Conservation (phyloP, 2,329 filamentous ascomycete species). For the Tolypocladium sp. region DNA sequence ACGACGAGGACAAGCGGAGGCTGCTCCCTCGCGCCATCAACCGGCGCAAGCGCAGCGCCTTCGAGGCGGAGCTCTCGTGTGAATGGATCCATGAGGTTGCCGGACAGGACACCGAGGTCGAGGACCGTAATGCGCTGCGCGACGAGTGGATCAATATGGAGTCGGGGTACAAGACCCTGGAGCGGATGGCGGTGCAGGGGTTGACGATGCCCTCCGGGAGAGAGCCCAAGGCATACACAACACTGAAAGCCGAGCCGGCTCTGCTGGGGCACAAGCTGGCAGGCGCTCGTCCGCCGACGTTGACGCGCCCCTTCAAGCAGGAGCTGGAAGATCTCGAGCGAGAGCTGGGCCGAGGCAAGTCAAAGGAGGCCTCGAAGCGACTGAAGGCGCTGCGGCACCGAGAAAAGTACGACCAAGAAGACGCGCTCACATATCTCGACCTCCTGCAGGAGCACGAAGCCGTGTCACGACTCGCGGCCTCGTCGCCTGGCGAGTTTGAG, state of each 20-base stretch:
- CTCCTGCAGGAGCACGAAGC: constrained; percentile 24
- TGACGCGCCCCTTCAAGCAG: constrained; percentile 30
- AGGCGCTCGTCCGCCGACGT: constrained; percentile 14
- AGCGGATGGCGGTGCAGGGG: constrained; percentile 36
- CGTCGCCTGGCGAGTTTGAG: constrained; percentile 14
- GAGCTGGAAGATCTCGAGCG: constrained; percentile 31
- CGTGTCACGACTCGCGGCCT: constrained; percentile 10
- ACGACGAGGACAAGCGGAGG: constrained; percentile 46
- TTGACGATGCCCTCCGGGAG: constrained; percentile 36
- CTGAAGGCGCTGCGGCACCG: constrained; percentile 19
- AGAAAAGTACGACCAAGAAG: constrained; percentile 11
- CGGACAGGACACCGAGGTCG: constrained; percentile 21
- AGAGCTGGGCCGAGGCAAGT: constrained; percentile 8
- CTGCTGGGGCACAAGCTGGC: constrained; percentile 17
- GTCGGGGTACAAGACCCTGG: constrained; percentile 27
- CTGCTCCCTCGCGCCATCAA: constrained; percentile 53
- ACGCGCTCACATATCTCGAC: constrained; percentile 15
- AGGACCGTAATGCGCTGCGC: constrained; percentile 25
- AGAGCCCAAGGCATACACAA: constrained; percentile 20
- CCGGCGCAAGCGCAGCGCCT: constrained; percentile 43
- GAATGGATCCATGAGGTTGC: constrained; percentile 53
- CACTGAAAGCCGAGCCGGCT: constrained; percentile 11
- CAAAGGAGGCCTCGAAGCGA: constrained; percentile 5
- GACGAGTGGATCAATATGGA: constrained; percentile 39
- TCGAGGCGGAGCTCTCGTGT: constrained; percentile 53